phyloP scores from a whole-genome alignment of 192 early-diverging fungal species.

The Phlyctochytrium arcticum region DNA sequence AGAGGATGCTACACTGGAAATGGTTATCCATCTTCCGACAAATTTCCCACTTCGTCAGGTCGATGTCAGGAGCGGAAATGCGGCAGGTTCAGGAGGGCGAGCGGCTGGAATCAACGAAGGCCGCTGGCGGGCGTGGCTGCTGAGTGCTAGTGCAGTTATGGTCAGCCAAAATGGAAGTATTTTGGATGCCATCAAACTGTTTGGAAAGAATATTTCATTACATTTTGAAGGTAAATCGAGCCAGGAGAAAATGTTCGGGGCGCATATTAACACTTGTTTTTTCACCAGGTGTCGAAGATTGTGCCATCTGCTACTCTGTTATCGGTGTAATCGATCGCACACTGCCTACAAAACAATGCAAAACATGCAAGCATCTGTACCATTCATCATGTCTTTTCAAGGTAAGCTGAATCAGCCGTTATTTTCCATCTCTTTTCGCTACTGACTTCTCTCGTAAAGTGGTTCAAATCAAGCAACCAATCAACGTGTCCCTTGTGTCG shows the following conservation, averaged over 20 bases:
- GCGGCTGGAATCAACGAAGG: conserved; percentile 67
- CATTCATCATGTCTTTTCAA: conserved; percentile 93
- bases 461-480: conserved; percentile 67
- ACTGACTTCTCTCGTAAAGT: conserved; percentile 27
- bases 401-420: conserved; percentile 20
- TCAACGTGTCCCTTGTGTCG: conserved; percentile 71
- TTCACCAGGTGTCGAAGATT: conserved; percentile 75
- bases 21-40: conserved; percentile 63
- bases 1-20: conserved; percentile 75
- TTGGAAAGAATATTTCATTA: conserved; percentile 80
- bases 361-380: conserved; percentile 93
- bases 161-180: conserved; percentile 74
- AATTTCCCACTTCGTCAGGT: conserved; percentile 71
- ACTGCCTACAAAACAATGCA: conserved; percentile 84
- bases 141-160: conserved; percentile 56
- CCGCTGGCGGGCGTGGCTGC: conserved; percentile 63
- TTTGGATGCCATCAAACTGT: conserved; percentile 71
- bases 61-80: conserved; percentile 57
- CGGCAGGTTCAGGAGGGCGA: conserved; percentile 39
- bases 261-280: too few species aligned
- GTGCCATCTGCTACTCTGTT: conserved; percentile 96
- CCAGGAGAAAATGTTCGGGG: too few species aligned
- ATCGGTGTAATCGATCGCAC: conserved; percentile 83
- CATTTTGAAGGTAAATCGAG: conserved; percentile 77
- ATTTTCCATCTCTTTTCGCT: neutral